Evolutionary conservation across 495 filamentous ascomycete species (phyloP).

Genomic region (Penicillium parvum): DNA sequence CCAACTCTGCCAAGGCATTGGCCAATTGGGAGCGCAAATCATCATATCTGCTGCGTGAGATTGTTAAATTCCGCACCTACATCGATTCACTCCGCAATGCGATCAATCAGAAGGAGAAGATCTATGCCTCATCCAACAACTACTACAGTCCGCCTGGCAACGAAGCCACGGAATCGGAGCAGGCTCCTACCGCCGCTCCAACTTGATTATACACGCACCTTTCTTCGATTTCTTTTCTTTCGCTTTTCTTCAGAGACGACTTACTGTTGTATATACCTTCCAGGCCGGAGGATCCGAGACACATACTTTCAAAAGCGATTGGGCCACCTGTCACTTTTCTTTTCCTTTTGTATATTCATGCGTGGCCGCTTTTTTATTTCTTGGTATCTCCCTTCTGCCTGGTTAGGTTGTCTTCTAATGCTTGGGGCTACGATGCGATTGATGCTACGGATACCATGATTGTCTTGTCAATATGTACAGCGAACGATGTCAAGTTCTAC

Average conservation of each 20-base stretch:
- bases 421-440: slow-evolving; percentile 21
- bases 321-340: slow-evolving; percentile 1
- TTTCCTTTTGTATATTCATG: slow-evolving; percentile 1
- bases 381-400: slow-evolving; percentile 9
- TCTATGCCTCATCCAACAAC: slow-evolving; percentile 34
- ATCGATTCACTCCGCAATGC: slow-evolving; percentile 72
- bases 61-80: slow-evolving; percentile 93
- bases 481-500: too few species aligned
- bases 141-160: slow-evolving; percentile 14
- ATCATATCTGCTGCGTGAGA: slow-evolving; percentile 86
- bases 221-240: background rate
- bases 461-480: too few species aligned
- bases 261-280: slow-evolving; percentile 18
- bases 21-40: slow-evolving; percentile 96
- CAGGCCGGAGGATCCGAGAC: slow-evolving; percentile 3
- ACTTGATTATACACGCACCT: background rate
- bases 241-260: background rate
- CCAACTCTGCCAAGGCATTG: slow-evolving; percentile 78
- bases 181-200: background rate
- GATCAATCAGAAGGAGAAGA: slow-evolving; percentile 51
- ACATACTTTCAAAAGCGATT: slow-evolving; percentile 13
- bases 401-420: slow-evolving; percentile 17
- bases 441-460: slow-evolving; percentile 31
- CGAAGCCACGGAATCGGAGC: slow-evolving; percentile 1
- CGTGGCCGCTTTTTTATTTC: slow-evolving; percentile 1